A percentile compares a stretch with the other conserved stretches of the same genome.
Evolutionary conservation across 2,329 filamentous ascomycete genomes (phyloP).

Genomic region (Teratosphaeria epicoccoides): DNA sequence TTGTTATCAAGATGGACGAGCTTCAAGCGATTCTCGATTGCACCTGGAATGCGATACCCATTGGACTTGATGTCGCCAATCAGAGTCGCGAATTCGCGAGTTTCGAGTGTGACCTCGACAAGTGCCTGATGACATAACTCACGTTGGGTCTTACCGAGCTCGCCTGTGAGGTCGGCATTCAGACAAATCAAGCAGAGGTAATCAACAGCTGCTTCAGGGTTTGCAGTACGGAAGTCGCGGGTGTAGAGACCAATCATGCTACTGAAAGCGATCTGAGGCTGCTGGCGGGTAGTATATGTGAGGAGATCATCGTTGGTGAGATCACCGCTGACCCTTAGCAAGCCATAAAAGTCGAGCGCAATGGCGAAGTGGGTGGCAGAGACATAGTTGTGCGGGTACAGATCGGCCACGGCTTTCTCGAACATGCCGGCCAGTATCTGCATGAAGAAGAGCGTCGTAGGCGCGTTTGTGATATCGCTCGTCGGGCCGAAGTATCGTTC

Average conservation of each 20-base stretch:
- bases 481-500: conserved; percentile 81
- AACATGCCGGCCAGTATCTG: conserved; percentile 87
- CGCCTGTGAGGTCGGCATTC: conserved; percentile 69
- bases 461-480: conserved; percentile 66
- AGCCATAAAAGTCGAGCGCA: conserved; percentile 76
- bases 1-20: conserved; percentile 73
- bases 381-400: conserved; percentile 84
- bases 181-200: conserved; percentile 87
- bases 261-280: conserved; percentile 85
- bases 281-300: conserved; percentile 55
- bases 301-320: conserved; percentile 58
- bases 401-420: conserved; percentile 81
- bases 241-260: conserved; percentile 93
- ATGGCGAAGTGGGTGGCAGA: conserved; percentile 93
- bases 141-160: conserved; percentile 64
- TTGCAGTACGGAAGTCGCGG: conserved; percentile 82
- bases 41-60: conserved; percentile 72
- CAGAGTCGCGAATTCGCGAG: conserved; percentile 85
- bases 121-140: conserved; percentile 84
- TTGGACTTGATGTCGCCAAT: conserved; percentile 84
- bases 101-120: conserved; percentile 91
- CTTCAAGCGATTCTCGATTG: conserved; percentile 73
- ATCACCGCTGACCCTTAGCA: conserved; percentile 78
- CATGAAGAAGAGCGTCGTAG: conserved; percentile 87
- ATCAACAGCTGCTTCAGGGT: conserved; percentile 81